Percentiles rank a stretch among this genome's conserved stretches.
Conservation (phyloP, 129 eudicot genomes). For the Kitagawia praeruptora region DNA sequence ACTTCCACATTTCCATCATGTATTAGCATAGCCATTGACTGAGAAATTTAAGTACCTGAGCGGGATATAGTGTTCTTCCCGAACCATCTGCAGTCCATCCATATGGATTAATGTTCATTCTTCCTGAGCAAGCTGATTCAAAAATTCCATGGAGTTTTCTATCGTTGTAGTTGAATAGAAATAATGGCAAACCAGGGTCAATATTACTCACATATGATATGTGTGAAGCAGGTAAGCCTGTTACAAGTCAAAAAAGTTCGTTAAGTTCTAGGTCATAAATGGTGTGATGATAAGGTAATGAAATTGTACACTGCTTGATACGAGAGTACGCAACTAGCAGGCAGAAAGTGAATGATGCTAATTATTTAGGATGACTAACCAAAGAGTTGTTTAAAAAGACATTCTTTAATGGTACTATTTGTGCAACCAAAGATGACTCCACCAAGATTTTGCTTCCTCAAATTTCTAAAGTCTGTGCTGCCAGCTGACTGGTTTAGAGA, state of each 20-base stretch:
- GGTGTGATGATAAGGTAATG: not conserved
- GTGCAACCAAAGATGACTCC: constrained; percentile 77
- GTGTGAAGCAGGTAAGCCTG: constrained; percentile 78
- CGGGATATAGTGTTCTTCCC: constrained; percentile 57
- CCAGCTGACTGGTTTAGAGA: constrained; percentile 4
- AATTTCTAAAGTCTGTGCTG: constrained; percentile 24
- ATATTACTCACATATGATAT: constrained; percentile 55
- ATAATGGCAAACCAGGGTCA: constrained; percentile 78
- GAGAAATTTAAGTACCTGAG: constrained; percentile 47
- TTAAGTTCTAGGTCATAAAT: not conserved
- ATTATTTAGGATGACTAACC: constrained; percentile 37
- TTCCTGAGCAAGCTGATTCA: constrained; percentile 83
- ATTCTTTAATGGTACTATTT: constrained; percentile 47
- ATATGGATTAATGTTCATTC: constrained; percentile 62
- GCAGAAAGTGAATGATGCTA: not conserved
- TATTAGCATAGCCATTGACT: constrained; percentile 10
- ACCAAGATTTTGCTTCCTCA: constrained; percentile 52
- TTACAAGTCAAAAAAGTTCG: constrained; percentile 6
- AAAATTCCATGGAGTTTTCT: constrained; percentile 65
- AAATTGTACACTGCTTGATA: not conserved
- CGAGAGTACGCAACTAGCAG: not conserved
- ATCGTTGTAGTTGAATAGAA: constrained; percentile 62
- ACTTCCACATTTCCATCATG: not conserved
- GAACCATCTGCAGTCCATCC: constrained; percentile 77
- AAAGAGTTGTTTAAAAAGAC: constrained; percentile 62